Evolutionary conservation across 805 yeast species (phyloP).

Genomic region (Cephaloascus albidus): DNA sequence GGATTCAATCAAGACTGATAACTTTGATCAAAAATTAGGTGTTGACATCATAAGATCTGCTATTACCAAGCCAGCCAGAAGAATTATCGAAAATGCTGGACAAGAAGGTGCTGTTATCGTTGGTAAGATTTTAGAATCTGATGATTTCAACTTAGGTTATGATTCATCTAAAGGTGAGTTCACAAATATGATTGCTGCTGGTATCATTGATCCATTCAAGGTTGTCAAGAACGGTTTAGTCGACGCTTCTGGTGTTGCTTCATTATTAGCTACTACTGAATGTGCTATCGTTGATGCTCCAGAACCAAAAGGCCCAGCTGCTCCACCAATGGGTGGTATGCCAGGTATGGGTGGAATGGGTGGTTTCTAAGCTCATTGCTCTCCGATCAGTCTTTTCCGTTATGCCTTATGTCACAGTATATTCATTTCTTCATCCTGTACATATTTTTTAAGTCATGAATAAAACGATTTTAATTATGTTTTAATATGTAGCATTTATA

Average conservation of each 20-base stretch:
- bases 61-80: constrained; percentile 89
- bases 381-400: too few species aligned
- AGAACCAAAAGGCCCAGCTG: constrained; percentile 53
- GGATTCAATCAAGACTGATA: constrained; percentile 61
- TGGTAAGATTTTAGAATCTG: constrained; percentile 66
- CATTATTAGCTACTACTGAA: constrained; percentile 94
- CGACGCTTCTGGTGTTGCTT: constrained; percentile 97
- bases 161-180: constrained; percentile 88
- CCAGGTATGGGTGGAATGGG: constrained; percentile 24
- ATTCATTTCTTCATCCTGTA: too few species aligned
- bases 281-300: constrained; percentile 97
- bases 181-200: constrained; percentile 93
- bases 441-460: too few species aligned
- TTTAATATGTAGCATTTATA: too few species aligned
- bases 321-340: constrained; percentile 40
- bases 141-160: constrained; percentile 82
- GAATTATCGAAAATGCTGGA: constrained; percentile 94
- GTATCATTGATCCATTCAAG: constrained; percentile 98
- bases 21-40: constrained; percentile 96
- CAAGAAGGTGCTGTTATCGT: constrained; percentile 96
- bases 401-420: too few species aligned
- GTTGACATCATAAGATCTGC: constrained; percentile 89
- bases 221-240: constrained; percentile 93
- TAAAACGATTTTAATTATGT: too few species aligned
- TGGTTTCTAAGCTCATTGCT: not conserved